phyloP scores from a whole-genome alignment of 345 rosid genomes.

The Laguncularia racemosa region DNA sequence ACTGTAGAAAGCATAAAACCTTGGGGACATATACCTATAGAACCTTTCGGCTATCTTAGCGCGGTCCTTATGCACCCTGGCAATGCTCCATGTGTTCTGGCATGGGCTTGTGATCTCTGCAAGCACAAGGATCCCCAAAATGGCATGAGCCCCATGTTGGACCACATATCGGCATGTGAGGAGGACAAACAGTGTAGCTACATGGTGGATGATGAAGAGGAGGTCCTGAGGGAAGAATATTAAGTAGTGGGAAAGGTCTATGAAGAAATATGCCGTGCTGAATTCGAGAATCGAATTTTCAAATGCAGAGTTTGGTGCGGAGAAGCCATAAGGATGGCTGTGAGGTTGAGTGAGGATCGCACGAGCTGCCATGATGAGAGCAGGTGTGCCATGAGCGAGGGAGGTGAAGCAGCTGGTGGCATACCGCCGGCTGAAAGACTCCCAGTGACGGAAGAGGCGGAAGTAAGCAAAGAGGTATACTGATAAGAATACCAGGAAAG shows the following conservation, averaged over 20 bases:
- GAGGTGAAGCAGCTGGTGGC: slow-evolving; percentile 82
- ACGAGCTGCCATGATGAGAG: slow-evolving; percentile 35
- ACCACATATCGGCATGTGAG: slow-evolving; percentile 58
- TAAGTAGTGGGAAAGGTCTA: slow-evolving; percentile 68
- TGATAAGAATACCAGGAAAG: slow-evolving; percentile 36
- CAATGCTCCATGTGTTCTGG: slow-evolving; percentile 67
- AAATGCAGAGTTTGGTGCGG: slow-evolving; percentile 42
- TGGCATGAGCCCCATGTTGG: slow-evolving; percentile 47
- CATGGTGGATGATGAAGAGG: slow-evolving; percentile 84
- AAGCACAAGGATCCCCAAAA: slow-evolving; percentile 49
- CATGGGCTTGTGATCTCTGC: slow-evolving; percentile 79
- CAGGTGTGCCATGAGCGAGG: slow-evolving; percentile 75
- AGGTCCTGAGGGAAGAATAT: slow-evolving; percentile 49
- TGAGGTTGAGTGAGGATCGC: slow-evolving; percentile 23
- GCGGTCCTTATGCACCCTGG: slow-evolving; percentile 31
- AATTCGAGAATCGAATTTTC: slow-evolving; percentile 60
- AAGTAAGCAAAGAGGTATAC: slow-evolving; percentile 42
- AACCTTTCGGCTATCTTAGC: slow-evolving; percentile 37
- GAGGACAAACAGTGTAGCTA: slow-evolving; percentile 65
- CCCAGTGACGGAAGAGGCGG: slow-evolving; percentile 55
- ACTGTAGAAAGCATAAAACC: slow-evolving; percentile 46
- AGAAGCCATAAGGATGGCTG: slow-evolving; percentile 15
- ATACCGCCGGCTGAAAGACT: slow-evolving; percentile 32
- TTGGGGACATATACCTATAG: slow-evolving; percentile 36
- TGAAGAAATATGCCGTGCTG: slow-evolving; percentile 68